Conservation (phyloP, 2,329 filamentous ascomycete species). For the Aureobasidium sp. region DNA sequence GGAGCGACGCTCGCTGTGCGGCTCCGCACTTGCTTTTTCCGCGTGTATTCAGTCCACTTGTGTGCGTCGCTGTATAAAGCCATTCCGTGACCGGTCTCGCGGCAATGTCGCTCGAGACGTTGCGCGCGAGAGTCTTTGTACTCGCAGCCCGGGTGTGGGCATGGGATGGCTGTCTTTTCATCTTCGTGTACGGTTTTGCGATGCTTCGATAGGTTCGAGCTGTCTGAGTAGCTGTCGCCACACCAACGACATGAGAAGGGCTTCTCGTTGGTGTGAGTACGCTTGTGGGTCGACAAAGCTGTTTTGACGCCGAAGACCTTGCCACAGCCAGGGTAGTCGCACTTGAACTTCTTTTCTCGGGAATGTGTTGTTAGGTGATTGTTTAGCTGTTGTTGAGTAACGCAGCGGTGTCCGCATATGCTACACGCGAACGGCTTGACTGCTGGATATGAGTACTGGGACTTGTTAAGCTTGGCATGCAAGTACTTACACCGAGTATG, state of each 20-base stretch:
- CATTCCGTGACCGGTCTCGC: constrained; percentile 16
- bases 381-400: constrained; percentile 72
- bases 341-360: constrained; percentile 69
- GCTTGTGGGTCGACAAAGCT: constrained; percentile 73
- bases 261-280: constrained; percentile 72
- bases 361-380: constrained; percentile 77
- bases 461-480: too few species aligned
- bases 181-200: constrained; percentile 21
- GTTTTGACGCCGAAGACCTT: constrained; percentile 74
- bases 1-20: constrained; percentile 16
- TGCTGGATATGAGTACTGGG: background rate
- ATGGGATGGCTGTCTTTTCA: constrained; percentile 16
- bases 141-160: constrained; percentile 9
- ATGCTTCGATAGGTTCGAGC: constrained; percentile 38
- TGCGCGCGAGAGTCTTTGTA: constrained; percentile 14
- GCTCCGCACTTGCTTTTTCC: constrained; percentile 12
- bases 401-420: constrained; percentile 50
- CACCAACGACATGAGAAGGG: constrained; percentile 37
- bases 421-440: constrained; percentile 52
- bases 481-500: constrained; percentile 57
- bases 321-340: constrained; percentile 50
- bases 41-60: constrained; percentile 19
- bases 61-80: constrained; percentile 3
- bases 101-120: constrained; percentile 16
- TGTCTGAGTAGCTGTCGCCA: constrained; percentile 38